These are phyloP conservation scores for Melaleuca quinquenervia DNA, from an alignment of 345 rosid species.

Conservation along the genomic window DNA sequence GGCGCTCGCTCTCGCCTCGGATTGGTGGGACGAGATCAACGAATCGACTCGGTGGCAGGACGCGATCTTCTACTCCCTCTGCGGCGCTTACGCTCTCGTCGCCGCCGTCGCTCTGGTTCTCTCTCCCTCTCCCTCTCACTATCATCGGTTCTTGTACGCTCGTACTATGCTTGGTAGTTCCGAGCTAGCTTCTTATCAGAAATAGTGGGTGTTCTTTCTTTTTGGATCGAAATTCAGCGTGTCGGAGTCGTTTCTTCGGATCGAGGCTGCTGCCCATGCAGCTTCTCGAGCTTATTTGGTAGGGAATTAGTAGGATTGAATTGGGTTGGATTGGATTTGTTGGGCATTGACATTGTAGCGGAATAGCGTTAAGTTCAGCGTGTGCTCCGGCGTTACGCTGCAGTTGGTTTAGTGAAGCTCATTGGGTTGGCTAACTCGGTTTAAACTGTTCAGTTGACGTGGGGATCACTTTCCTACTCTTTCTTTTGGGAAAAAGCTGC, in stretches of 20 bases:
- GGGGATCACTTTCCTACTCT: neutral
- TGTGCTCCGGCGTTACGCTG: neutral
- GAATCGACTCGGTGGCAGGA: constrained; percentile 36
- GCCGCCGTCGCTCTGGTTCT: constrained; percentile 31
- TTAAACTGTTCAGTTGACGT: neutral
- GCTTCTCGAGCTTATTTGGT: neutral
- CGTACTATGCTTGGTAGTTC: neutral
- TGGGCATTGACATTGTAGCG: neutral
- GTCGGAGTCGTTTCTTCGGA: neutral
- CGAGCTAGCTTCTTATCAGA: neutral
- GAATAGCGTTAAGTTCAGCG: neutral
- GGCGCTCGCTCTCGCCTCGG: neutral
- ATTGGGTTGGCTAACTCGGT: neutral
- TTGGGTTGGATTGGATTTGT: neutral
- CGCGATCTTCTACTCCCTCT: constrained; percentile 30
- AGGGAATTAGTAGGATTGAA: neutral
- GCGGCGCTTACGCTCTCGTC: constrained; percentile 32
- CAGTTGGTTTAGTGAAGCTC: neutral
- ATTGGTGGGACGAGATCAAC: constrained; percentile 42
- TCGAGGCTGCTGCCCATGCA: neutral
- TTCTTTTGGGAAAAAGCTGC: neutral
- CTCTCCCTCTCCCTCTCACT: neutral
- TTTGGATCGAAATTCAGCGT: neutral
- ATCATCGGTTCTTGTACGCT: neutral
- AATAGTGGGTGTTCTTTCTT: neutral